These are phyloP conservation scores for Pyricularia grisea DNA, from an alignment of 2,329 filamentous ascomycete species.

Conservation along the genomic window DNA sequence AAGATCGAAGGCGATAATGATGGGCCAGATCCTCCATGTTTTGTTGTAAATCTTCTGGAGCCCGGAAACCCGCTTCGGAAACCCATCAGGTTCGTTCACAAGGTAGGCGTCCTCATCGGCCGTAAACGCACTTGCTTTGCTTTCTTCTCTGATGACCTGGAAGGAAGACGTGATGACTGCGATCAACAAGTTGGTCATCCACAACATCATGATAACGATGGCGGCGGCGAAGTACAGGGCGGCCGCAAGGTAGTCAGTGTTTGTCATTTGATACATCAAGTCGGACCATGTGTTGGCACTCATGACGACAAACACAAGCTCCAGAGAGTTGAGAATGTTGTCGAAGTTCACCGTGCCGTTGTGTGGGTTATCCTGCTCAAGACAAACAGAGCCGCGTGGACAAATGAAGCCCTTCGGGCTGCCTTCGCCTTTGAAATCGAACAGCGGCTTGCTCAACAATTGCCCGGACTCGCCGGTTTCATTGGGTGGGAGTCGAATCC, in stretches of 20 bases:
- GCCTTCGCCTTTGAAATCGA: slow-evolving; percentile 3
- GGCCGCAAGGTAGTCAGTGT: slow-evolving; percentile 82
- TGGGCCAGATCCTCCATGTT: slow-evolving; percentile 68
- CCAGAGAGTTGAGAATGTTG: slow-evolving; percentile 83
- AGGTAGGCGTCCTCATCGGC: slow-evolving; percentile 47
- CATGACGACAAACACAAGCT: slow-evolving; percentile 97
- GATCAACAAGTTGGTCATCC: slow-evolving; percentile 90
- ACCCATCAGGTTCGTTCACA: slow-evolving; percentile 27
- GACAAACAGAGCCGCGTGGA: slow-evolving; percentile 71
- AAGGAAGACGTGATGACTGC: slow-evolving; percentile 98
- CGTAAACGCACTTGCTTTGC: slow-evolving; percentile 87
- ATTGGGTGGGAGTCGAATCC: slow-evolving; percentile 43
- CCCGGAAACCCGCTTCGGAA: slow-evolving; percentile 28
- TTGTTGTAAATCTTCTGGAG: slow-evolving; percentile 68
- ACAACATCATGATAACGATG: slow-evolving; percentile 89
- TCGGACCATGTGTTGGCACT: slow-evolving; percentile 96
- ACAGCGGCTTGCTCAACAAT: not conserved
- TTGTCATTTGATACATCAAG: slow-evolving; percentile 84
- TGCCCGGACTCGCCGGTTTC: slow-evolving; percentile 15
- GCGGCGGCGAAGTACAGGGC: slow-evolving; percentile 66
- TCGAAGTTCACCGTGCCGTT: slow-evolving; percentile 89
- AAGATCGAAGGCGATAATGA: slow-evolving; percentile 72
- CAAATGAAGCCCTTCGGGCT: slow-evolving; percentile 81
- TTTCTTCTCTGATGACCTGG: slow-evolving; percentile 95
- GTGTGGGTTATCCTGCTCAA: slow-evolving; percentile 70